phyloP scores from a whole-genome alignment of 1,284 basidiomycete species.

The Malassezia pachydermatis region DNA sequence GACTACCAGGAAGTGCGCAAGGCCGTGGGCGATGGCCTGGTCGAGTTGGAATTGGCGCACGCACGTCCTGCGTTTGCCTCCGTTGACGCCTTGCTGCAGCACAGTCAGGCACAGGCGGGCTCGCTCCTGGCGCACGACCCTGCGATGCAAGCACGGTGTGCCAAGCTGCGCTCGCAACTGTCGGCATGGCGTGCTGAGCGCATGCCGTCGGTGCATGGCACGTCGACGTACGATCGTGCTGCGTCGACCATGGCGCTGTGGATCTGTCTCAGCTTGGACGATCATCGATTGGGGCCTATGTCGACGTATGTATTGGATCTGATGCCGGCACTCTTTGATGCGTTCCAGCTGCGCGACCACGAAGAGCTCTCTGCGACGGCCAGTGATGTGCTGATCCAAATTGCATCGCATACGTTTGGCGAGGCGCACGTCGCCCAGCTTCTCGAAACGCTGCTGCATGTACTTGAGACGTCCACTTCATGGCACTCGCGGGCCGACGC shows the following conservation, averaged over 20 bases:
- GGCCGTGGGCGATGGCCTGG: conserved; percentile 49
- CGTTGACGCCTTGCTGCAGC: conserved; percentile 57
- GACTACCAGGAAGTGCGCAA: conserved; percentile 49
- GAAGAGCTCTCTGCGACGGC: conserved; percentile 35
- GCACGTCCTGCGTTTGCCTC: conserved; percentile 65
- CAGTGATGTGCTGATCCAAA: conserved; percentile 30
- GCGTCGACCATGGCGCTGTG: conserved; percentile 38
- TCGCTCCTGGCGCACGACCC: conserved; percentile 52
- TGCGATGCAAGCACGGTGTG: conserved; percentile 25
- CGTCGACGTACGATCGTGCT: conserved; percentile 40
- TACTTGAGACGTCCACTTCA: conserved; percentile 30
- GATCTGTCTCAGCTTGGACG: conserved; percentile 42
- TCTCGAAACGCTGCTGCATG: conserved; percentile 27
- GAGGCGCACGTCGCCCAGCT: conserved; percentile 24
- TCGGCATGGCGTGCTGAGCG: conserved; percentile 39
- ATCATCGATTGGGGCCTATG: conserved; percentile 38
- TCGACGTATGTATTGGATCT: conserved; percentile 33
- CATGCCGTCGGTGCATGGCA: conserved; percentile 48
- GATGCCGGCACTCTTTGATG: conserved; percentile 42
- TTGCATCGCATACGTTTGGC: conserved; percentile 34
- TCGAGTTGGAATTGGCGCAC: conserved; percentile 47
- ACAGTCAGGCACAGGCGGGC: conserved; percentile 55
- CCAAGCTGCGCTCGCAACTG: conserved; percentile 54
- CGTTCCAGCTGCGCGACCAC: conserved; percentile 45
- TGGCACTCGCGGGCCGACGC: conserved; percentile 42